Conservation (phyloP, 2,329 filamentous ascomycete species). For the Byssochlamys sp. region DNA sequence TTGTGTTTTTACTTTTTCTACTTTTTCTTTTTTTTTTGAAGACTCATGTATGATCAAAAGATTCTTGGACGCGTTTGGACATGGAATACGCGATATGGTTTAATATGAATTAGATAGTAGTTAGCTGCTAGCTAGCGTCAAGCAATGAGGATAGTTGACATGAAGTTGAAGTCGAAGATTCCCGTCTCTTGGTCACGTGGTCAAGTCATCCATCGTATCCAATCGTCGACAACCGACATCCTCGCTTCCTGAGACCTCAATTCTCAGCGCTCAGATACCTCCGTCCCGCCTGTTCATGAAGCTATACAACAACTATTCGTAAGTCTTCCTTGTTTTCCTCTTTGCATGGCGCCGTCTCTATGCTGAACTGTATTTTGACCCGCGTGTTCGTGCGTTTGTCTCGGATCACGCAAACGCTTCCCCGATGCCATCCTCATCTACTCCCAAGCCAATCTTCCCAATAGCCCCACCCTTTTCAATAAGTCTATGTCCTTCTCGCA, state of each 20-base stretch:
- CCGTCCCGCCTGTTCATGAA: not conserved
- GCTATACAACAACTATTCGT: not conserved
- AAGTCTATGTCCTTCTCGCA: constrained; percentile 31
- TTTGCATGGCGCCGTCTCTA: not conserved
- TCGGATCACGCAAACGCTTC: not conserved
- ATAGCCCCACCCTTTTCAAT: constrained; percentile 30
- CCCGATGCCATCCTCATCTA: not conserved
- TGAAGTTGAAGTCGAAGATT: not conserved
- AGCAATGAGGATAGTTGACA: not conserved
- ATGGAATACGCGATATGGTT: not conserved
- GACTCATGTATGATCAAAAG: not conserved
- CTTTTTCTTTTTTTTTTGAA: not conserved
- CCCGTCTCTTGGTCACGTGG: not conserved
- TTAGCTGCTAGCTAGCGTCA: not conserved
- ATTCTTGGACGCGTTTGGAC: not conserved
- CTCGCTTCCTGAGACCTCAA: not conserved
- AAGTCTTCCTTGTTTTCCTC: not conserved
- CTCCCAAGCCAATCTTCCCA: constrained; percentile 3
- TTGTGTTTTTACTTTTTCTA: not conserved
- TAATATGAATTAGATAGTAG: not conserved
- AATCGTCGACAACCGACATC: not conserved
- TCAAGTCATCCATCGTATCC: not conserved
- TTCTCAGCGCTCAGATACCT: not conserved
- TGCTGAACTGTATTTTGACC: not conserved
- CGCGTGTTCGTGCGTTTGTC: not conserved